Base-by-base conservation (phyloP, 1,139 yeast genomes). In the Debaryomyces nepalensis region DNA sequence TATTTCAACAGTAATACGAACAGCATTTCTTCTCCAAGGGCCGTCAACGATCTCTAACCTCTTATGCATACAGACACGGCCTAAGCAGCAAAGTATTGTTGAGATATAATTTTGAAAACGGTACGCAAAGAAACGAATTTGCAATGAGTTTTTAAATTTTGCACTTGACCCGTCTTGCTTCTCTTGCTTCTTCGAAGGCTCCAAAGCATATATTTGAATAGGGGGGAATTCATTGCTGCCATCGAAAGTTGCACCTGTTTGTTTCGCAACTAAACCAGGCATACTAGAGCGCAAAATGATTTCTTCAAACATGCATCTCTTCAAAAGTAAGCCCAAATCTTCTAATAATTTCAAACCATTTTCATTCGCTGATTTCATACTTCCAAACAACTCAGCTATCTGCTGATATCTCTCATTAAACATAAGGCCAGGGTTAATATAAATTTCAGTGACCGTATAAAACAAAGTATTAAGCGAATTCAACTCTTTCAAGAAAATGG, bases 141-240 rank as follows among this genome's bases (percentile, higher is more conserved):
- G 82, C 2, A 79, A 61, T 0, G 84, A 64, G 51, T 85, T 86
- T 51, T 84, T 85, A 61, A 70, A 81, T 47, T 77, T 76, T 1
- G 84, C 77, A 34, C 75, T 71, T 4, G 77, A 72, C 8, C 69
- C 70, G 26, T 72, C 74, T 41, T 58, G 63, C 40, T 64, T 64
- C 18, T 58, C 53, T n/a, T 60, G 64, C 39, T 61, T 53, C 32
- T 64, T 50, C 33, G 57, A 24, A 15, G 67, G 64, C 3, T 66
- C 68, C 9, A n/a, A n/a, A 2, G 68, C 54, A 43, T 61, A 63
- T 5, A 73, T 55, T 38, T 67, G 69, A 5, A 71, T 49, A 3
- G 75, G 75, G 4, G 75, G 70, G 27, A 56, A 53, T 21, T 63
- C 70, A 14, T 44, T 52, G n/a, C 60, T 55, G 5, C 50, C 40